These are phyloP conservation scores for Cicer chorassanicum DNA, from an alignment of 306 rosid genomes.

Conservation along the genomic window DNA sequence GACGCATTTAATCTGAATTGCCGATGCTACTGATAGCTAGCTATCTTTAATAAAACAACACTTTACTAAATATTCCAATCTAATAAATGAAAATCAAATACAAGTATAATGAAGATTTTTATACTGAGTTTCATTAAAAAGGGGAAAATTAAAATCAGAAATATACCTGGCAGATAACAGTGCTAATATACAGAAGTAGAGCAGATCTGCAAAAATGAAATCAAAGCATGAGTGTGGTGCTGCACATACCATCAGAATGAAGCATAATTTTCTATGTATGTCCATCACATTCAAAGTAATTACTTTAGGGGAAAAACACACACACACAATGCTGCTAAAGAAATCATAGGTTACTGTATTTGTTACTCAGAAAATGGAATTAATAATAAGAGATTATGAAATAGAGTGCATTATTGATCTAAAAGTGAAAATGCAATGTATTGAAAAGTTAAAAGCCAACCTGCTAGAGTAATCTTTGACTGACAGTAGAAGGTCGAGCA, in stretches of 20 bases:
- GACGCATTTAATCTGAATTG: neutral
- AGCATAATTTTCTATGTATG: constrained; percentile 3
- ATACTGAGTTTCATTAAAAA: neutral
- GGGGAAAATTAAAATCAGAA: neutral
- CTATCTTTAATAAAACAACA: neutral
- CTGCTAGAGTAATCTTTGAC: constrained; percentile 61
- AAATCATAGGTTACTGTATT: neutral
- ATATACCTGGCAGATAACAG: constrained; percentile 67
- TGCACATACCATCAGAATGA: constrained; percentile 12
- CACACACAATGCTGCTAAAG: neutral
- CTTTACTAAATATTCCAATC: neutral
- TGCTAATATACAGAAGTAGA: constrained; percentile 56
- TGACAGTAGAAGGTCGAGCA: constrained; percentile 68
- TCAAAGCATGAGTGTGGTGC: constrained; percentile 31
- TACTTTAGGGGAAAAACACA: neutral
- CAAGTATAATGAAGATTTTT: constrained; percentile 10
- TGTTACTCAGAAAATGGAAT: neutral
- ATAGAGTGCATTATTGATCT: constrained; percentile 12
- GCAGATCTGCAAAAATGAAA: constrained; percentile 62
- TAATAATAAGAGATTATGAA: neutral
- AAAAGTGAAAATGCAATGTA: constrained; percentile 23
- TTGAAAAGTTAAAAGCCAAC: constrained; percentile 51
- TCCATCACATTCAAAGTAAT: too few relatives aligned
- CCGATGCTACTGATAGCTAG: neutral
- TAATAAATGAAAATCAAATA: constrained; percentile 9